A percentile compares a stretch with the other conserved stretches of the same genome.
Evolutionary conservation across 2,329 filamentous ascomycete genomes (phyloP).

Genomic region (Ceratocystis harringtonii): DNA sequence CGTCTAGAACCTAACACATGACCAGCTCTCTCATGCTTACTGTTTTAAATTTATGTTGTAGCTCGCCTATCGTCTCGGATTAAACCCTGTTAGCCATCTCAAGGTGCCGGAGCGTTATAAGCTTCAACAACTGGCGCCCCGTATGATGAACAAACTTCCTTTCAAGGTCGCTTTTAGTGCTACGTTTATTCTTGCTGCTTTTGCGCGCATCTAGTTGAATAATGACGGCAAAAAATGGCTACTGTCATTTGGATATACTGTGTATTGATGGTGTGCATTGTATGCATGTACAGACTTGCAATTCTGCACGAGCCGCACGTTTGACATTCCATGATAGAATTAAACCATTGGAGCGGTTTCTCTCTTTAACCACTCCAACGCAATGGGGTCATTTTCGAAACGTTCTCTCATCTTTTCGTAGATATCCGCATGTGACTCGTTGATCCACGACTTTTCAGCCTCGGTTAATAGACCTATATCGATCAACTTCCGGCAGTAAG

Average conservation of each 20-base stretch:
- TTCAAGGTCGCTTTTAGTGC: slow-evolving; percentile 57
- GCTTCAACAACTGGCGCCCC: slow-evolving; percentile 8
- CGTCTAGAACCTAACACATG: background rate
- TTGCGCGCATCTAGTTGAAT: slow-evolving; percentile 31
- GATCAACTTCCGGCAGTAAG: slow-evolving; percentile 80
- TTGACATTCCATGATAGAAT: background rate
- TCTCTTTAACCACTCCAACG: slow-evolving; percentile 66
- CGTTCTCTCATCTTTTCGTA: slow-evolving; percentile 64
- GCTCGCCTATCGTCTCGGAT: slow-evolving; percentile 31
- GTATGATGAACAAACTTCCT: slow-evolving; percentile 33
- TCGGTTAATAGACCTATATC: slow-evolving; percentile 56
- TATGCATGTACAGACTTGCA: background rate
- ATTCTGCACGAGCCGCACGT: background rate
- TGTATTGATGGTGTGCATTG: background rate
- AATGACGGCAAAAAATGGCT: background rate
- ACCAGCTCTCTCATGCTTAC: background rate
- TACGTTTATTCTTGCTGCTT: slow-evolving; percentile 52
- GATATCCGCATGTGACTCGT: slow-evolving; percentile 70
- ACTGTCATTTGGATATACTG: no score
- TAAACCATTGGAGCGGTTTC: slow-evolving; percentile 43
- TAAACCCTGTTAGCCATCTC: slow-evolving; percentile 28
- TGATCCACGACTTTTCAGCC: slow-evolving; percentile 71
- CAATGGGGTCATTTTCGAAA: slow-evolving; percentile 58
- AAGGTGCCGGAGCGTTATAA: slow-evolving; percentile 18
- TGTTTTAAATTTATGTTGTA: slow-evolving; percentile 19